Evolutionary conservation across 441 rosid species (phyloP).

Genomic region (Populus tomentosa): DNA sequence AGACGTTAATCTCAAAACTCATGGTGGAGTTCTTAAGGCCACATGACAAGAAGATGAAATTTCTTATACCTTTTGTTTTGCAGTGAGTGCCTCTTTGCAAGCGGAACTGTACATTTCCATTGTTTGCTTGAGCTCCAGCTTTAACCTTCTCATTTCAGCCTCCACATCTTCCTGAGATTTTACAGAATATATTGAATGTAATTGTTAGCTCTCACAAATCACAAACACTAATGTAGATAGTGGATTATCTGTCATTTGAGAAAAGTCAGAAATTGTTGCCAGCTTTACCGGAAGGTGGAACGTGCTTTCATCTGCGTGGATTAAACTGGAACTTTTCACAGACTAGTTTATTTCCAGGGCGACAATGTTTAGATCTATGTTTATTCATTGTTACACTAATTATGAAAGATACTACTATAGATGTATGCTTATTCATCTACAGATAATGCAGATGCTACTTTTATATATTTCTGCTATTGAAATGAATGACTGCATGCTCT

Average conservation of each 20-base stretch:
- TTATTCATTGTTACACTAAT: background rate
- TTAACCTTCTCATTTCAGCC: slow-evolving; percentile 95
- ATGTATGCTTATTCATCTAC: too few species aligned
- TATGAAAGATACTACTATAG: background rate
- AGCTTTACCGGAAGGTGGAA: background rate
- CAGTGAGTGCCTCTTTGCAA: slow-evolving; percentile 93
- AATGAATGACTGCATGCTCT: background rate
- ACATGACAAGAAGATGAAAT: background rate
- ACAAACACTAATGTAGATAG: background rate
- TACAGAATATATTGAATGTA: background rate
- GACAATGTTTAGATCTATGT: background rate
- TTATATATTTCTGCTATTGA: background rate
- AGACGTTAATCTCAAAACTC: slow-evolving; percentile 1
- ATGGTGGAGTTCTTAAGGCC: background rate
- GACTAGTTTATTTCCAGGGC: background rate
- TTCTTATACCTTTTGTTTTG: slow-evolving; percentile 61
- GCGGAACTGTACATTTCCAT: slow-evolving; percentile 95
- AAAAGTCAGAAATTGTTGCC: background rate
- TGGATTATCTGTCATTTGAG: background rate
- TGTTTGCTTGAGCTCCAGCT: slow-evolving; percentile 85
- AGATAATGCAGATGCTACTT: background rate
- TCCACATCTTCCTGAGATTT: slow-evolving; percentile 69
- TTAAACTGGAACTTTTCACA: background rate
- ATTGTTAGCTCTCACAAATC: background rate
- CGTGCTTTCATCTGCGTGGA: background rate